Conservation (phyloP, 768 basidiomycete species). For the Rhizopogon rudus region DNA sequence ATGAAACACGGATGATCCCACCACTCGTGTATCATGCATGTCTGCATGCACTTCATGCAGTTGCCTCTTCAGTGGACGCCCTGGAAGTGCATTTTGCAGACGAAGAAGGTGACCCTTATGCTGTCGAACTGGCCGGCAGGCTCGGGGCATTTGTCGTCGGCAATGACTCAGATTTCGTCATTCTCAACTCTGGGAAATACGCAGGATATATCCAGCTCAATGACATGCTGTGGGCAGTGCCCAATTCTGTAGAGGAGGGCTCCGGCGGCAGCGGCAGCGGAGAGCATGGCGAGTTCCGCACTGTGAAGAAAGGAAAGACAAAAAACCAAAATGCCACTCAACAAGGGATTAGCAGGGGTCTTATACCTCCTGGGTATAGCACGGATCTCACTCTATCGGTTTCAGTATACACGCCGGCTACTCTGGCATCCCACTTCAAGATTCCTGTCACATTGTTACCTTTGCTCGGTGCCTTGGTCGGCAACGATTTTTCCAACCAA, state of each 20-base stretch:
- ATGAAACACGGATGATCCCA: constrained; percentile 71
- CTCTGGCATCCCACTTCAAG: constrained; percentile 59
- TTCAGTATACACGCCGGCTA: constrained; percentile 54
- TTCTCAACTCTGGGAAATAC: constrained; percentile 73
- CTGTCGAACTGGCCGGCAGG: constrained; percentile 77
- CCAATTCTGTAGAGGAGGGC: constrained; percentile 21
- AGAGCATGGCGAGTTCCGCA: constrained; percentile 53
- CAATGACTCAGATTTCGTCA: constrained; percentile 79
- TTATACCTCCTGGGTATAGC: constrained; percentile 48
- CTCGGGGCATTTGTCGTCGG: constrained; percentile 72
- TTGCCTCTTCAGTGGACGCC: constrained; percentile 29
- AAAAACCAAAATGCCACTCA: constrained; percentile 37
- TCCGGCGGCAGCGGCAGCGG: constrained; percentile 16
- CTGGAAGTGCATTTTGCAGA: constrained; percentile 70
- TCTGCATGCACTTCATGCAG: constrained; percentile 43
- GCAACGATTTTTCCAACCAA: constrained; percentile 70
- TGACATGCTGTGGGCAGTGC: constrained; percentile 62
- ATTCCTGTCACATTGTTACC: constrained; percentile 71
- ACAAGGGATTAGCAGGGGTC: constrained; percentile 20
- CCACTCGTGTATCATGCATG: constrained; percentile 59
- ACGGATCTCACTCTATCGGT: constrained; percentile 47
- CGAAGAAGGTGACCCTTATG: constrained; percentile 78
- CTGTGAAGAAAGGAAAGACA: constrained; percentile 48
- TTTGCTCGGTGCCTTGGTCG: constrained; percentile 70
- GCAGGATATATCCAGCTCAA: constrained; percentile 72